Conservation (phyloP, 805 yeast species). For the Wickerhamomyces chambardii region DNA sequence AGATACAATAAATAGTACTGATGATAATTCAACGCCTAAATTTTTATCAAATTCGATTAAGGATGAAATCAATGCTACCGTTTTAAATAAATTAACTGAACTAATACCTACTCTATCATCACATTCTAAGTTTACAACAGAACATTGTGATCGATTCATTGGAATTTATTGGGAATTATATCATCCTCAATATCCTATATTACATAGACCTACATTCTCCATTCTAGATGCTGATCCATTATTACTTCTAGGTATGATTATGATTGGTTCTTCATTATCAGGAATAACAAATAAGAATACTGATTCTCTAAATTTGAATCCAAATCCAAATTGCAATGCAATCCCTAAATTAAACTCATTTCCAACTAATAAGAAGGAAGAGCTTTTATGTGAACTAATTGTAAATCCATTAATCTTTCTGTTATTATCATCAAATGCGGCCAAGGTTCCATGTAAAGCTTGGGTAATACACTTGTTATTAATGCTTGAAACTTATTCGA, state of each 20-base stretch:
- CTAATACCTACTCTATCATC: too few relatives aligned
- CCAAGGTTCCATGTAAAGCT: constrained; percentile 34
- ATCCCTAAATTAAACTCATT: too few relatives aligned
- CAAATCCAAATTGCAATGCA: too few relatives aligned
- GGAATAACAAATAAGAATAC: too few relatives aligned
- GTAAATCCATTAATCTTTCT: constrained; percentile 35
- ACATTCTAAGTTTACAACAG: constrained; percentile 2
- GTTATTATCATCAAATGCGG: constrained; percentile 34
- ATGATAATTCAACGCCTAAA: too few relatives aligned
- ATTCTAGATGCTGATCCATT: constrained; percentile 29
- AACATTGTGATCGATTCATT: constrained; percentile 7
- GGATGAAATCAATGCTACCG: too few relatives aligned
- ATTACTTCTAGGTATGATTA: constrained; percentile 13
- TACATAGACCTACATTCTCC: constrained; percentile 34
- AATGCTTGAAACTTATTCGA: constrained; percentile 38
- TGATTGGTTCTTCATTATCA: constrained; percentile 1
- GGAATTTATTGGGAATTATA: constrained; percentile 41
- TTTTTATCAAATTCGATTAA: too few relatives aligned
- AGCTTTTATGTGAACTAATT: constrained; percentile 25
- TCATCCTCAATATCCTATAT: constrained; percentile 38
- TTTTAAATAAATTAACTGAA: too few relatives aligned
- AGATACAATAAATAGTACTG: too few relatives aligned
- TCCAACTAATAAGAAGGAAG: too few relatives aligned
- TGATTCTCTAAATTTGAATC: too few relatives aligned
- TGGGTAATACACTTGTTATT: constrained; percentile 42